Percentiles rank a stretch among this genome's conserved stretches.
Evolutionary conservation across 2,329 filamentous ascomycete species (phyloP).

Genomic region (Trichoderma guizhouense): DNA sequence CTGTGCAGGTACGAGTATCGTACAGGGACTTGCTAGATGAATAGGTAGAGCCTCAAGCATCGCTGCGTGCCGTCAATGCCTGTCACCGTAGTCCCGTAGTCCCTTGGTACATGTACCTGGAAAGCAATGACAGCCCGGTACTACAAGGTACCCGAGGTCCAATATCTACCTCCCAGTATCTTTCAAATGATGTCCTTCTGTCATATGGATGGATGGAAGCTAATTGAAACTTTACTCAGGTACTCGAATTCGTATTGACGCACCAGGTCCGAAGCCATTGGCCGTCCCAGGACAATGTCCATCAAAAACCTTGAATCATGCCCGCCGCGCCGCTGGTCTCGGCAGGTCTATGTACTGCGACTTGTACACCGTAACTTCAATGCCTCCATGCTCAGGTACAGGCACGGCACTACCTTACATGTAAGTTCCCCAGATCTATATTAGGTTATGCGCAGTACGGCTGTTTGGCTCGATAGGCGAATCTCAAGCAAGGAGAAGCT

Average conservation of each 20-base stretch:
- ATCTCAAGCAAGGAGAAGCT: not conserved
- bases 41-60: not conserved
- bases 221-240: not conserved
- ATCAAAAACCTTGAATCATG: not conserved
- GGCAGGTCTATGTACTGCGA: not conserved
- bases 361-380: slow-evolving; percentile 9
- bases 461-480: slow-evolving; percentile 11
- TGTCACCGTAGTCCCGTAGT: no score
- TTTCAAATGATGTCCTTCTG: not conserved
- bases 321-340: not conserved
- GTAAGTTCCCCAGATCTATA: slow-evolving; percentile 13
- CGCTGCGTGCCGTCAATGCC: not conserved
- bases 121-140: no score
- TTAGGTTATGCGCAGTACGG: not conserved
- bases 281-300: not conserved
- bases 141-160: no score
- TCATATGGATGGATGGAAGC: not conserved
- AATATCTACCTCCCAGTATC: no score
- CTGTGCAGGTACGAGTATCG: not conserved
- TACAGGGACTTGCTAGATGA: not conserved
- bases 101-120: no score
- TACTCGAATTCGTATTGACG: not conserved
- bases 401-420: not conserved
- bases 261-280: not conserved
- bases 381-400: not conserved